These are phyloP conservation scores for Apiospora rasikravindrae DNA, from an alignment of 2,329 filamentous ascomycete genomes.

Conservation along the genomic window DNA sequence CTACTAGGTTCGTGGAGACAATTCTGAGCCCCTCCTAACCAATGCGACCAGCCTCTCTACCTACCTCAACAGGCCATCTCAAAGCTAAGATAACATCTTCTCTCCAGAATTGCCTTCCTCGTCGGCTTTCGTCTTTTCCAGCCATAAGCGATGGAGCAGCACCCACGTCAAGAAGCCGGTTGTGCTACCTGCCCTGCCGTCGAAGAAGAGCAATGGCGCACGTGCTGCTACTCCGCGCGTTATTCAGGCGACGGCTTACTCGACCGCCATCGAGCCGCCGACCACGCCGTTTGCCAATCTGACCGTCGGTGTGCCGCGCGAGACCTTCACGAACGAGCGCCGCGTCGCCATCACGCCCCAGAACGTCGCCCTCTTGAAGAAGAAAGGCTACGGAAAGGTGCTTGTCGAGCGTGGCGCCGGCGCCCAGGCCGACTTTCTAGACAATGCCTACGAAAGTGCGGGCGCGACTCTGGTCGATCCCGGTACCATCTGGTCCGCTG, in stretches of 20 bases:
- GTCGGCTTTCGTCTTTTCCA: slow-evolving; percentile 26
- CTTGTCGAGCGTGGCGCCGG: slow-evolving; percentile 85
- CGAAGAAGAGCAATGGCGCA: slow-evolving; percentile 28
- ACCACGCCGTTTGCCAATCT: slow-evolving; percentile 71
- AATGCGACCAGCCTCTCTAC: neutral
- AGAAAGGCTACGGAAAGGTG: slow-evolving; percentile 82
- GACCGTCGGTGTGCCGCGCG: slow-evolving; percentile 78
- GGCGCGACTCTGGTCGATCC: slow-evolving; percentile 78
- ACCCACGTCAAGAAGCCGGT: slow-evolving; percentile 35
- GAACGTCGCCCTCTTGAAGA: slow-evolving; percentile 80
- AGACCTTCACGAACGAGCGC: slow-evolving; percentile 79
- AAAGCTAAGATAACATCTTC: neutral
- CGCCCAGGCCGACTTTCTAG: slow-evolving; percentile 74
- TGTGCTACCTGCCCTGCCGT: slow-evolving; percentile 35
- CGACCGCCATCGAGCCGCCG: slow-evolving; percentile 30
- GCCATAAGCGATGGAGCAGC: slow-evolving; percentile 36
- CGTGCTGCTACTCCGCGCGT: slow-evolving; percentile 28
- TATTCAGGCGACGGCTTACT: slow-evolving; percentile 37
- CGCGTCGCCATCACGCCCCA: slow-evolving; percentile 85
- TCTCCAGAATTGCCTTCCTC: slow-evolving; percentile 9
- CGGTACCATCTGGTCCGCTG: slow-evolving; percentile 71
- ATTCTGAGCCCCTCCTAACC: neutral
- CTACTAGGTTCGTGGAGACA: slow-evolving; percentile 36
- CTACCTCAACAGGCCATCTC: too few relatives aligned
- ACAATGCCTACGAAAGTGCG: slow-evolving; percentile 76